These are phyloP conservation scores for Wallemia ichthyophaga DNA, from an alignment of 1,284 basidiomycete genomes.

Conservation along the genomic window DNA sequence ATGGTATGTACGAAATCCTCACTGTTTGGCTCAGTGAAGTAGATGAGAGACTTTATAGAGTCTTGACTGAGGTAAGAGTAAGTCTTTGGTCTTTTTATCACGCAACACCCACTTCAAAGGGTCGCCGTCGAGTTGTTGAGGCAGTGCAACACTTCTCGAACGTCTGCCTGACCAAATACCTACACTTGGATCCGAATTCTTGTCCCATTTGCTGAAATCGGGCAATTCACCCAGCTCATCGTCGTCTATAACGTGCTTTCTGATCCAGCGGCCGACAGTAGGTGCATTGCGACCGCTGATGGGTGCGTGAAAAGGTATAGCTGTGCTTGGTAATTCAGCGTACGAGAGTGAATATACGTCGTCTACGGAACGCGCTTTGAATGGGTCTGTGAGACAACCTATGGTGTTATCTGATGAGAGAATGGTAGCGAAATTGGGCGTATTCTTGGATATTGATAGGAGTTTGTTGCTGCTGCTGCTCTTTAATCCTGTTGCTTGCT, in stretches of 20 bases:
- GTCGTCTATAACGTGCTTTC: neutral
- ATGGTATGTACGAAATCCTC: neutral
- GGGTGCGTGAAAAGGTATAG: neutral
- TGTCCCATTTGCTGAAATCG: neutral
- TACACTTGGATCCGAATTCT: neutral
- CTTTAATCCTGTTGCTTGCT: neutral
- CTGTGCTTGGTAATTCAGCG: neutral
- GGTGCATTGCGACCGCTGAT: neutral
- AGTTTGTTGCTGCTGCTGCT: neutral
- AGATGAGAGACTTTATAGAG: neutral
- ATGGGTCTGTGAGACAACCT: neutral
- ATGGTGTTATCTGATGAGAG: neutral
- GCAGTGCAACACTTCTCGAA: neutral
- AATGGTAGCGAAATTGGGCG: neutral
- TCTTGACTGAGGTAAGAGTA: neutral
- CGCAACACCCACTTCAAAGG: neutral
- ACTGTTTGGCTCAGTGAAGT: neutral
- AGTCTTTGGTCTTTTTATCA: too few species aligned
- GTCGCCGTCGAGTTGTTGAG: neutral
- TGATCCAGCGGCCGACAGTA: neutral
- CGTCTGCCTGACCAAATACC: neutral
- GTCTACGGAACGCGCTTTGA: neutral
- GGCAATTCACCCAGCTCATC: neutral
- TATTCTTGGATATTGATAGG: neutral
- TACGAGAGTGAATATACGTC: neutral